Base-by-base conservation (phyloP, 2,329 filamentous ascomycete species). In the Scedosporium apiospermum region DNA sequence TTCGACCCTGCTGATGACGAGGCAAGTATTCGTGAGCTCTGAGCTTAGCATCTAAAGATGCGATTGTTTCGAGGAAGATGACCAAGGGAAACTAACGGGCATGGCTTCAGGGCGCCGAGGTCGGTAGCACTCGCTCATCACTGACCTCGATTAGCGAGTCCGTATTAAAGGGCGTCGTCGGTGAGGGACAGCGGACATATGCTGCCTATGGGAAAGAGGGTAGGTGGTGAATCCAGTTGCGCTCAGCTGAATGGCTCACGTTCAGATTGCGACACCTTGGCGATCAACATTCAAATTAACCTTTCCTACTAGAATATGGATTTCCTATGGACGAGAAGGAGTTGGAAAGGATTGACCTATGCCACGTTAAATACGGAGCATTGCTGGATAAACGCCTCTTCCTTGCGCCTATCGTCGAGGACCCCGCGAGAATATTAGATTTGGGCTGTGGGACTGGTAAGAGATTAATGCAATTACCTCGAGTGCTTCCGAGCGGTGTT, bases 341-440 rank as follows among this genome's bases (percentile, higher is more conserved):
- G 62, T 67, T 77, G 26, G 74, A 77, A 60, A 70, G 76, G 10
- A 75, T 77, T 16, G 74, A 77, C 63, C 69, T 77, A 68, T 71
- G 70, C 14, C 75, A 77, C 63, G 68, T 69, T 6, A 74, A 75
- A 62, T 75, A 74, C 64, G 69, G 65, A 34, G 69, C 69, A 1
- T 42, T 71, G 6, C 26, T 66, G 60, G 65, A 64, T 23, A 63
- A 62, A 60, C 62, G 62, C 18, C 62, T 64, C n/a, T 66, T 63
- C 30, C 62, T 60, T 4, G 63, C 64, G 3, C 65, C 64, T 3
- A 65, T 66, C 6, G 75, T 74, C 4, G 70, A 76, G 2, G 70
- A 76, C 49, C 77, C 79, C 0, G 78, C 81, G 64, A 74, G 80
- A 65, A 74, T 84, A 9, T 71, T 85, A n/a, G 83, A 85, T 66